Base-by-base conservation (phyloP, 129 eudicot genomes). In the Oenanthe sinensis region DNA sequence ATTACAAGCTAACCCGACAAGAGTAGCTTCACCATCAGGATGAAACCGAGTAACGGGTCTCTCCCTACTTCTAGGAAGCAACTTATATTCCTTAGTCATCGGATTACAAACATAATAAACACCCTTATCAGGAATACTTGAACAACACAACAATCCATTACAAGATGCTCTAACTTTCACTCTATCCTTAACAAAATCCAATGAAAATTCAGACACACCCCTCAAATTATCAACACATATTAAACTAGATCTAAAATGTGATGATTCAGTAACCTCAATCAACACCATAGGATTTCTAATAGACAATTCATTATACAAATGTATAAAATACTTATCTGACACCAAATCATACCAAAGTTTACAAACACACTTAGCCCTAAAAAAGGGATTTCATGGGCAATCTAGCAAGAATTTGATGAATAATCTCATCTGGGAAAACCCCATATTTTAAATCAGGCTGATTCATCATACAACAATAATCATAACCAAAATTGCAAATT, bases 81-180 rank as follows among this genome's bases (percentile, higher is more conserved):
- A 49, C 74, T 71, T 95, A 75, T 81, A 90, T 79, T 88, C 82
- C 60, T 83, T 83, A 68, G 97, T 95, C 88, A 95, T 90, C 13
- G 98, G 98, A 83, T 95, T 95, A 47, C 97, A 91, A 1, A 91
- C 93, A 79, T 95, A 95, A 81, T 91, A 90, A 77, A 91, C 90
- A 75, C 96, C 97, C 81, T 90, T 94, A 80, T 91, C 90, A 73
- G 93, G 90, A 39, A 94, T 87, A 84, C 98, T 94, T 7, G 98
- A 88, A 55, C 97, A 94, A 52, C 98, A 94, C 70, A 94, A 79
- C 24, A 94, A 73, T 0, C 98, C 97, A 80, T 95, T 90, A 82
- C 96, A 95, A 36, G 96, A 91, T 49, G 98, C 96, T 86, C 97
- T 88, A 80, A 95, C 86, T 78, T 83, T 88, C 58, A 95, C 84